phyloP scores from a whole-genome alignment of 1,284 basidiomycete species.

The Fomitopsis schrenkii region DNA sequence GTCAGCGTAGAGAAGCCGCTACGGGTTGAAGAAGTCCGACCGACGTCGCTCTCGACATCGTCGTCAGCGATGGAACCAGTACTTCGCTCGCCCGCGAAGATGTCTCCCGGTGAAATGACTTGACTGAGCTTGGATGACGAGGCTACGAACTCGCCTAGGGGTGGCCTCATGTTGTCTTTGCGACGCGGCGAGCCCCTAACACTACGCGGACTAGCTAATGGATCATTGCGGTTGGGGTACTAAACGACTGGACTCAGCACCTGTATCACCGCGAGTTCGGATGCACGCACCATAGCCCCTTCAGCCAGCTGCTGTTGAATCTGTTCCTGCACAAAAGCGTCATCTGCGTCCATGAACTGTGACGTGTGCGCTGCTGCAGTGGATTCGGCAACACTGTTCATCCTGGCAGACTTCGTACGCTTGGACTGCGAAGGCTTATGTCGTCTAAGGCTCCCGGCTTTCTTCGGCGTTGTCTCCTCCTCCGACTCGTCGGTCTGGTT shows the following conservation, averaged over 20 bases:
- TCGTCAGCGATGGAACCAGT: slow-evolving; percentile 29
- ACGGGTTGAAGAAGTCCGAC: slow-evolving; percentile 42
- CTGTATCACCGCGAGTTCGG: not conserved
- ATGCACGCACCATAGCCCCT: slow-evolving; percentile 58
- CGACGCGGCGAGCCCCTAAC: slow-evolving; percentile 62
- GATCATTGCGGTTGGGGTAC: slow-evolving; percentile 53
- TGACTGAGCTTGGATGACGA: slow-evolving; percentile 36
- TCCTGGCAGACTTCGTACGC: slow-evolving; percentile 32
- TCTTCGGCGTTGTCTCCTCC: slow-evolving; percentile 41
- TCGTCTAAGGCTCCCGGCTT: slow-evolving; percentile 45
- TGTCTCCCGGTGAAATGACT: slow-evolving; percentile 39
- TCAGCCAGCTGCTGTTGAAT: slow-evolving; percentile 79
- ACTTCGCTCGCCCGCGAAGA: slow-evolving; percentile 35
- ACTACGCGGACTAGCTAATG: slow-evolving; percentile 60
- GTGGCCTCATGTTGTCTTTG: slow-evolving; percentile 29
- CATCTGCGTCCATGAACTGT: slow-evolving; percentile 91
- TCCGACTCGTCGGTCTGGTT: slow-evolving; percentile 20
- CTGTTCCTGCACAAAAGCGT: slow-evolving; percentile 80
- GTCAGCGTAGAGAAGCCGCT: slow-evolving; percentile 44
- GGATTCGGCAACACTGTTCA: slow-evolving; percentile 37
- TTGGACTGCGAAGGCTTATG: slow-evolving; percentile 30
- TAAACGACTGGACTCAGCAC: slow-evolving; percentile 16
- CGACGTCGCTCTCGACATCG: slow-evolving; percentile 47
- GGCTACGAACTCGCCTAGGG: slow-evolving; percentile 22
- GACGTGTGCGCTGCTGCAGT: slow-evolving; percentile 54